Evolutionary conservation across 2,329 filamentous ascomycete species (phyloP).

Genomic region (Venturiaceae sp.): DNA sequence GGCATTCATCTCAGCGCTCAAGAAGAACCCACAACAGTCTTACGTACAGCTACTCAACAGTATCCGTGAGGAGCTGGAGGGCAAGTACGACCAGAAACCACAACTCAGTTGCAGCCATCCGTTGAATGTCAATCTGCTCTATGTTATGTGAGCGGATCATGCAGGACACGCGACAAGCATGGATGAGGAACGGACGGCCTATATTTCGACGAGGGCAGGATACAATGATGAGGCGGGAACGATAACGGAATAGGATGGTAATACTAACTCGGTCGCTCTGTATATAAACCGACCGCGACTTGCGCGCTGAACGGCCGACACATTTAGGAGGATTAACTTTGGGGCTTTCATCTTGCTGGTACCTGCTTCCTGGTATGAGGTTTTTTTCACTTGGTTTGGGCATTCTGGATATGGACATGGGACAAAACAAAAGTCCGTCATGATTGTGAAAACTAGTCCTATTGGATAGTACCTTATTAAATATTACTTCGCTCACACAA

Average conservation of each 20-base stretch:
- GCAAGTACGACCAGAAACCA: slow-evolving; percentile 88
- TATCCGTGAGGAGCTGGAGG: slow-evolving; percentile 78
- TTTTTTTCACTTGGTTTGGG: not conserved
- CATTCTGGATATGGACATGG: not conserved
- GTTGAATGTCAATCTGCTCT: slow-evolving; percentile 30
- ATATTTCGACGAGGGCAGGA: not conserved
- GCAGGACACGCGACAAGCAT: not conserved
- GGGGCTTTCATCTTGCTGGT: not conserved
- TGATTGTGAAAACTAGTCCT: not conserved
- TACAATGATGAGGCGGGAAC: not conserved
- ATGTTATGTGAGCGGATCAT: slow-evolving; percentile 5
- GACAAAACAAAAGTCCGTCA: not conserved
- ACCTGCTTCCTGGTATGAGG: not conserved
- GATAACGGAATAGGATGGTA: not conserved
- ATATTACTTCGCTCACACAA: not conserved
- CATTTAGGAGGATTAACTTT: not conserved
- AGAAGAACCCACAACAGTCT: slow-evolving; percentile 89
- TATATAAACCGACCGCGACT: not conserved
- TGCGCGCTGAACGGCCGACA: not conserved
- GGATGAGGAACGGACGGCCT: not conserved
- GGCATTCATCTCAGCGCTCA: slow-evolving; percentile 86
- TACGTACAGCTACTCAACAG: slow-evolving; percentile 94
- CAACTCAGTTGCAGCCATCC: slow-evolving; percentile 95
- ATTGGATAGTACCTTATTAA: not conserved
- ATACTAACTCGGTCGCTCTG: not conserved